A percentile compares a stretch with the other conserved stretches of the same genome.
These are phyloP conservation scores for Adansonia rubrostipa DNA, from an alignment of 441 rosid species.

Conservation along the genomic window DNA sequence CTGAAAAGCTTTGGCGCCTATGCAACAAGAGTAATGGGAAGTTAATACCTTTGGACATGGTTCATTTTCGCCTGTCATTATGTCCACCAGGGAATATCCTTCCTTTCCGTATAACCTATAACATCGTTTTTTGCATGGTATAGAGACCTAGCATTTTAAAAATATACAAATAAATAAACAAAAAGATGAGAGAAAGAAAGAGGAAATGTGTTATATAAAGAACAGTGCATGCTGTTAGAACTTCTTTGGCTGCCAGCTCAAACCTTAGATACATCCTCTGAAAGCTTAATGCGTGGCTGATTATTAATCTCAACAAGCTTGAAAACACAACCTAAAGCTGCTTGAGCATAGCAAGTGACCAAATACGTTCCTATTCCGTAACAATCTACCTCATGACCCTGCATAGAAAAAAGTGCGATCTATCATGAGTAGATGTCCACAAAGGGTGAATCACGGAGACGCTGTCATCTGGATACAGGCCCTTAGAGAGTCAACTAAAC, in stretches of 20 bases:
- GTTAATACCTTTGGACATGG: constrained; percentile 74
- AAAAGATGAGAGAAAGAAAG: neutral
- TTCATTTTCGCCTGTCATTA: constrained; percentile 92
- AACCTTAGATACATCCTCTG: constrained; percentile 97
- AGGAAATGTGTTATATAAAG: neutral
- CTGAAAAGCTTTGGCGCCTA: constrained; percentile 13
- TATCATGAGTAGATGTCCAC: constrained; percentile 15
- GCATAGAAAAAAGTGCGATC: constrained; percentile 11
- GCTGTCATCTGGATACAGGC: neutral
- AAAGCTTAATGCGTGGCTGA: constrained; percentile 94
- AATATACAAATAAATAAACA: neutral
- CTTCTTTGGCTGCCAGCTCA: constrained; percentile 12
- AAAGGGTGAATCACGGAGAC: neutral
- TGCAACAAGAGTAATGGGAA: constrained; percentile 13
- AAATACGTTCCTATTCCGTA: constrained; percentile 89
- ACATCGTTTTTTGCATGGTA: constrained; percentile 86
- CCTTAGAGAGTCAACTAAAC: neutral
- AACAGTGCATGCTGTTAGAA: neutral
- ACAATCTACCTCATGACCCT: constrained; percentile 94
- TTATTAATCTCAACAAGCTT: constrained; percentile 88
- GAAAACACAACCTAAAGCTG: constrained; percentile 94
- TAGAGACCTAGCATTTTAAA: constrained; percentile 63
- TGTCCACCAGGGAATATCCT: constrained; percentile 87
- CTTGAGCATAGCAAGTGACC: constrained; percentile 89
- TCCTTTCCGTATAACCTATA: constrained; percentile 81